phyloP scores from a whole-genome alignment of 805 yeast genomes.

The Candida corydali region DNA sequence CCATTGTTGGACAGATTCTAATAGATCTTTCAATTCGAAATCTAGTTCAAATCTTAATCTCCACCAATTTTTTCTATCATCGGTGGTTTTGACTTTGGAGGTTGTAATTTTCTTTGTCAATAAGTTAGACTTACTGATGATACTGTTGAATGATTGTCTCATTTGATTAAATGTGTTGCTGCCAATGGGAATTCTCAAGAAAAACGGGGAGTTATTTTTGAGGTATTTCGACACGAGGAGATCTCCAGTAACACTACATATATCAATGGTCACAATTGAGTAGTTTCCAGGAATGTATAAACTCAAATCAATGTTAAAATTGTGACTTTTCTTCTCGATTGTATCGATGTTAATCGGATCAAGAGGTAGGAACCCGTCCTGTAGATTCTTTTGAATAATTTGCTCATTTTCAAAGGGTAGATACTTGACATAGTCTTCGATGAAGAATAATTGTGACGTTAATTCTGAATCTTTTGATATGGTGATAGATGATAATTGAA shows the following conservation, averaged over 20 bases:
- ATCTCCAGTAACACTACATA: constrained; percentile 55
- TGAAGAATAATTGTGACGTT: constrained; percentile 14
- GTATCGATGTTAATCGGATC: constrained; percentile 5
- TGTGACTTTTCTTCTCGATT: constrained; percentile 6
- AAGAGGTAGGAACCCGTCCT: constrained; percentile 11
- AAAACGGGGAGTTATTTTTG: constrained; percentile 33
- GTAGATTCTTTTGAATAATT: constrained; percentile 8
- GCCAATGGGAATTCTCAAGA: constrained; percentile 57
- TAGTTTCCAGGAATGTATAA: constrained; percentile 33
- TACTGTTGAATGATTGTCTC: constrained; percentile 22
- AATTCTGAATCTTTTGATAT: constrained; percentile 14
- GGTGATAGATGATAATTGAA: constrained; percentile 18
- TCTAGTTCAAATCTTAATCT: constrained; percentile 60
- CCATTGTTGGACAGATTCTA: constrained; percentile 66
- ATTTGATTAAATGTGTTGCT: constrained; percentile 40
- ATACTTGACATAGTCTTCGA: constrained; percentile 18
- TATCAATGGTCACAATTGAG: constrained; percentile 59
- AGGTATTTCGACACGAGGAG: constrained; percentile 49
- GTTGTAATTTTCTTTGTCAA: constrained; percentile 57
- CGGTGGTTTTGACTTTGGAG: constrained; percentile 47
- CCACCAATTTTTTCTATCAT: constrained; percentile 79
- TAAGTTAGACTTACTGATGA: constrained; percentile 58
- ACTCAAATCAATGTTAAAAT: constrained; percentile 10
- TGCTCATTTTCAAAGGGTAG: constrained; percentile 20
- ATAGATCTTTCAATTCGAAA: constrained; percentile 44